Evolutionary conservation across 2,329 filamentous ascomycete genomes (phyloP), one percentile per base, ranked within the genome.

Genomic region (Pseudocercospora vitis): DNA sequence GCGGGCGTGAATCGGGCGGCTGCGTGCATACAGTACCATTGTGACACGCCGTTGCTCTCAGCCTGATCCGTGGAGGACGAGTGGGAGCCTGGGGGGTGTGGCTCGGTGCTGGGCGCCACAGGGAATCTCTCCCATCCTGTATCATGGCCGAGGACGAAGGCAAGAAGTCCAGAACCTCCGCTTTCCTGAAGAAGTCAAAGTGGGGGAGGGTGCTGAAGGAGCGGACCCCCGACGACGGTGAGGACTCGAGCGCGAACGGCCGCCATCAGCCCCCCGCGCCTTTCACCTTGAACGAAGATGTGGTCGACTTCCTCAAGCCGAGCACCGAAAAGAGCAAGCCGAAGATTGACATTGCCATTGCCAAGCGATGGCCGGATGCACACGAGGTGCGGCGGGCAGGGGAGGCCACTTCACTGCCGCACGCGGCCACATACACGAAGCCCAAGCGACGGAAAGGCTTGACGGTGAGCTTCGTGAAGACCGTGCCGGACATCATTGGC

Each of bases 401-500:
- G 19, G 62, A 48, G 26, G 53, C 33, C 7, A 56, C 53, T 21
- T 46, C 56, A 21, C 46, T 45, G 3, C 53, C 52, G 19, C 52
- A 53, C 16, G 32, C 40, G 24, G 49, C 54, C 31, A 50, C 71
- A 14, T 65, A 58, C 46, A 63, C 56, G 26, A 74, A 59, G 57
- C 71, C 63, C 61, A 69, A 74, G 63, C 76, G 74, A 50, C 82
- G 80, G 66, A 88, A 89, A 70, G 87, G 87, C 7, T 75, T 94
- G 57, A 76, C 76, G 3, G 91, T 96, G 29, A 82, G 79, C 52
- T 96, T 96, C 65, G 81, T 80, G 48, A 83, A 88, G 62, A 80
- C 79, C 7, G 78, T 80, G 50, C 91, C 91, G 5, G 87, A 90
- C 42, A 73, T 96, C 57, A 96, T 97, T 66, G 92, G 92, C 42